Evolutionary conservation across 2,329 filamentous ascomycete species (phyloP), one percentile per base, ranked within the genome.

Genomic region (Colletotrichum graminicola): DNA sequence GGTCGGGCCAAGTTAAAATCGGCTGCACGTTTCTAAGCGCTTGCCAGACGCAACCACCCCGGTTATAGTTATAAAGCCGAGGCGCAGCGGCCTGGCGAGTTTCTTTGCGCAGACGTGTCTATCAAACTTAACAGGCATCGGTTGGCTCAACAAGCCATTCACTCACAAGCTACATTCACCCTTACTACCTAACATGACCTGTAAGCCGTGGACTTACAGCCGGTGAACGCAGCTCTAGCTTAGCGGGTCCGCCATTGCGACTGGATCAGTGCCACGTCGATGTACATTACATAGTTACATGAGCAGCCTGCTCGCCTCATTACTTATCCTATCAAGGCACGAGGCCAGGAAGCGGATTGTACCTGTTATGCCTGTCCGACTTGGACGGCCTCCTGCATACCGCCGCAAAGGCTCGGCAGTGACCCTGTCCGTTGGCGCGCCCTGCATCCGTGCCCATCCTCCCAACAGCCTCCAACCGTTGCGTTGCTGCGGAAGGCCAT

Each of bases 41-140:
- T 21, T 21, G 41, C 41, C 18, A 21, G 41, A 21, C 4, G 16
- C 41, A 21, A 45, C 21, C 41, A 45, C 18, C 4, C 41, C 18
- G 41, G 16, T 21, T 45, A 8, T 45, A 11, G 6, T 21, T 21
- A 45, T 18, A 21, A 45, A 6, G 41, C 21, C 18, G 43, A n/a
- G 10, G 5, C n/a, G 21, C 45, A 23, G 45, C 45, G 45, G 45
- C n/a, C 45, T 49, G 45, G 8, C 1, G 45, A 23, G 45, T 23
- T 63, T n/a, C 43, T 45, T n/a, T n/a, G 43, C 47, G 21, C 57
- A 61, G 18, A 61, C 16, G 16, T 16, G 18, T 54, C 41, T 36
- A 8, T 12, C 29, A 47, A 14, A 36, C 43, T 34, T 6, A 7
- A 32, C 18, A 36, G 21, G 29, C 29, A 32, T 61, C 34, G 43